A percentile compares a stretch with the other conserved stretches of the same genome.
These are phyloP conservation scores for Pythium pyrilobum DNA, from an alignment of 352 stramenopile genomes.

Conservation along the genomic window DNA sequence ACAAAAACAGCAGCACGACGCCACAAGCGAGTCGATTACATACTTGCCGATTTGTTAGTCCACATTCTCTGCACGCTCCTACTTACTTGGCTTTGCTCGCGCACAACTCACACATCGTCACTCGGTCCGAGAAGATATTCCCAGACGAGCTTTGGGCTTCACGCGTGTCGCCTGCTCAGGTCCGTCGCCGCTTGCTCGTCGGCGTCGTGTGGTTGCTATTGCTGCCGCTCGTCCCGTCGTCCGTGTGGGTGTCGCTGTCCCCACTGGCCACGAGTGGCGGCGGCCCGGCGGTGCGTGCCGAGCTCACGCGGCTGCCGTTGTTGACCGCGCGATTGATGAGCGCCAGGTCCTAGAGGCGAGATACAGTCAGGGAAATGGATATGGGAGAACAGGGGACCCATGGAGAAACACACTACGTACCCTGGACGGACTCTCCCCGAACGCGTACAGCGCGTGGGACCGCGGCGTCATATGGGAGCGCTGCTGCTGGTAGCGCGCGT, in stretches of 20 bases:
- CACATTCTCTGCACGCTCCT: too few relatives aligned
- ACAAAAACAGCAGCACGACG: background rate
- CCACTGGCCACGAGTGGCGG: background rate
- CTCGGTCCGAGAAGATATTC: too few relatives aligned
- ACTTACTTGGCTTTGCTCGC: too few relatives aligned
- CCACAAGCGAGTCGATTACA: background rate
- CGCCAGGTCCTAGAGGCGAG: conserved; percentile 17
- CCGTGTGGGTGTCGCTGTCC: conserved; percentile 1
- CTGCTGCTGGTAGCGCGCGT: conserved; percentile 59
- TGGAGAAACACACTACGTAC: too few relatives aligned
- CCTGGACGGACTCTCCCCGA: conserved; percentile 78
- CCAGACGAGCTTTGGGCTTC: too few relatives aligned
- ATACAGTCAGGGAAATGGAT: background rate
- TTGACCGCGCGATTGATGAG: conserved; percentile 29
- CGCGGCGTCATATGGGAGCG: conserved; percentile 67
- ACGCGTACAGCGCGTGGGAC: conserved; percentile 79
- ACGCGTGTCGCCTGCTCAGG: background rate
- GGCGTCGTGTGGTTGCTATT: conserved; percentile 19
- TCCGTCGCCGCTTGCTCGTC: conserved; percentile 21
- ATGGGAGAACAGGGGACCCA: too few relatives aligned
- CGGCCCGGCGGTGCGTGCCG: conserved; percentile 9
- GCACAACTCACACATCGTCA: too few relatives aligned
- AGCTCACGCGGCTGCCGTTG: background rate
- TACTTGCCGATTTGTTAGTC: background rate
- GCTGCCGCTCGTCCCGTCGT: conserved; percentile 14